These are phyloP conservation scores for Parasarocladium wereldwijsianum DNA, from an alignment of 2,329 filamentous ascomycete species.

Conservation along the genomic window DNA sequence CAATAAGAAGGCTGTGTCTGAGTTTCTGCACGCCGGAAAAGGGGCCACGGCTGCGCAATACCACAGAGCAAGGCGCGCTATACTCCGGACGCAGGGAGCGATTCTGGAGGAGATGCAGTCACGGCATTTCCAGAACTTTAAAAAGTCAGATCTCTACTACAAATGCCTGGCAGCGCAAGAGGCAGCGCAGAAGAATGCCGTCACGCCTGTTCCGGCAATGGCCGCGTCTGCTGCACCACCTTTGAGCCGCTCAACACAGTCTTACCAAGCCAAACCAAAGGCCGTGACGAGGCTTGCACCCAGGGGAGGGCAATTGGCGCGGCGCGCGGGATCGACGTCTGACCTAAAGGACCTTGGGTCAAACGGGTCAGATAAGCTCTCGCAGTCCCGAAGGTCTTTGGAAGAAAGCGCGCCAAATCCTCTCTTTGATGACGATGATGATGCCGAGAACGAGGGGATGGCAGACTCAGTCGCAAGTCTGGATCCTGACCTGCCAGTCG, in stretches of 20 bases:
- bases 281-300: constrained; percentile 27
- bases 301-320: constrained; percentile 19
- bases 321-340: constrained; percentile 30
- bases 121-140: constrained; percentile 71
- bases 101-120: constrained; percentile 76
- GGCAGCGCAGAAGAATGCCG: constrained; percentile 26
- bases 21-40: constrained; percentile 66
- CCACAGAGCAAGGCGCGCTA: constrained; percentile 63
- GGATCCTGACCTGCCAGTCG: constrained; percentile 39
- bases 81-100: constrained; percentile 68
- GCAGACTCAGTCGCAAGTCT: constrained; percentile 63
- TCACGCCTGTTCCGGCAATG: constrained; percentile 6
- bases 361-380: constrained; percentile 24
- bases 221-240: constrained; percentile 7
- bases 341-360: constrained; percentile 26
- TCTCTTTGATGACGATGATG: constrained; percentile 77
- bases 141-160: constrained; percentile 85
- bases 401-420: constrained; percentile 40
- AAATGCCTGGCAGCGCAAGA: constrained; percentile 90
- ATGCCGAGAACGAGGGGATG: constrained; percentile 56
- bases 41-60: constrained; percentile 70
- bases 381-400: constrained; percentile 46
- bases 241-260: constrained; percentile 17
- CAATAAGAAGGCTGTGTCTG: constrained; percentile 54
- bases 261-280: constrained; percentile 28